Percentiles rank a stretch among this genome's conserved stretches.
phyloP scores from a whole-genome alignment of 805 yeast genomes.

The Saccharomycopsis olivae region DNA sequence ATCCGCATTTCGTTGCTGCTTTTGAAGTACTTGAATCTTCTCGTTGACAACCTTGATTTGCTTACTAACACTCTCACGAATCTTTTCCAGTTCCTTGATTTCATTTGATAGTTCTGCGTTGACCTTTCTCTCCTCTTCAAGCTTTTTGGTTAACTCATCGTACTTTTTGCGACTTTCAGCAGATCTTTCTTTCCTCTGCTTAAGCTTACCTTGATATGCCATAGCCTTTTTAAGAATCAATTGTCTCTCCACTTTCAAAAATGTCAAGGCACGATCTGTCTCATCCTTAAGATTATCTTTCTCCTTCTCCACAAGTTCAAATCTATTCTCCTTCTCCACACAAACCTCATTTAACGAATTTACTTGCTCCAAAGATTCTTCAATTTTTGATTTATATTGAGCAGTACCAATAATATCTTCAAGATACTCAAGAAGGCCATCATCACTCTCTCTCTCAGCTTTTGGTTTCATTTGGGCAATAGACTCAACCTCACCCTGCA shows the following conservation, averaged over 20 bases:
- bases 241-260: conserved; percentile 52
- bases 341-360: conserved; percentile 76
- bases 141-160: conserved; percentile 30
- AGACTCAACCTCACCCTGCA: conserved; percentile 97
- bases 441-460: conserved; percentile 86
- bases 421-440: conserved; percentile 85
- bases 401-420: conserved; percentile 97
- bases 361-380: conserved; percentile 44
- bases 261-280: conserved; percentile 60
- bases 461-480: conserved; percentile 98
- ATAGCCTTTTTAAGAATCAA: conserved; percentile 43
- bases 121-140: conserved; percentile 34
- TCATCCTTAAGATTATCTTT: conserved; percentile 50
- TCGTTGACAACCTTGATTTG: conserved; percentile 19
- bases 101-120: conserved; percentile 31
- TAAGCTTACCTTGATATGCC: conserved; percentile 42
- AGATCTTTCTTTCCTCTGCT: conserved; percentile 31
- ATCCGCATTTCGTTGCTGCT: conserved; percentile 22
- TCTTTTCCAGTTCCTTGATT: conserved; percentile 25
- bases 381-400: conserved; percentile 67
- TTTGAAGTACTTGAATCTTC: conserved; percentile 23
- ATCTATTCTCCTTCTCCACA: conserved; percentile 66
- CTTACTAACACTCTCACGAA: conserved; percentile 23
- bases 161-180: conserved; percentile 29
- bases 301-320: conserved; percentile 71